phyloP scores from a whole-genome alignment of 108 stramenopile species.

The Schizochytrium sp. region DNA sequence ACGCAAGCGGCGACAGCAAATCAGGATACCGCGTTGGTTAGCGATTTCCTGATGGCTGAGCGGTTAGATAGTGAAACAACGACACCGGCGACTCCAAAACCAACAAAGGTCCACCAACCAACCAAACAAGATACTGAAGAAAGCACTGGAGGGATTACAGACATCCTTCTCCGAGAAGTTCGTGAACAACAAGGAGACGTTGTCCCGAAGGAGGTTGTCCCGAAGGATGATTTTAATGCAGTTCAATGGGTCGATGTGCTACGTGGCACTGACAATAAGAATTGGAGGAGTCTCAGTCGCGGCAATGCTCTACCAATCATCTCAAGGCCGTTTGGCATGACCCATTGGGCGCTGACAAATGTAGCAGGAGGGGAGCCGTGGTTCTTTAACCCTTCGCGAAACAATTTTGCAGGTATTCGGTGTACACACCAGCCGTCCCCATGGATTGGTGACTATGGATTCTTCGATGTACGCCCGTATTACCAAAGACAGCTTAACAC shows the following conservation, averaged over 20 bases:
- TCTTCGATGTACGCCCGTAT: constrained; percentile 2
- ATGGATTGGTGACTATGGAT: constrained; percentile 70
- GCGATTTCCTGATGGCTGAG: too few relatives aligned
- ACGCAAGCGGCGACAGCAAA: too few relatives aligned
- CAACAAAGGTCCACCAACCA: too few relatives aligned
- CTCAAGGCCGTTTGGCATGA: constrained; percentile 57
- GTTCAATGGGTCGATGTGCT: constrained; percentile 35
- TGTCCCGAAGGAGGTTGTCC: not conserved
- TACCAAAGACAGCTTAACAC: not conserved
- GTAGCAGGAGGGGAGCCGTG: not conserved
- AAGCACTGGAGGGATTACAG: too few relatives aligned
- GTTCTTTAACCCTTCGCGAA: constrained; percentile 11
- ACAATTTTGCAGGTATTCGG: constrained; percentile 45
- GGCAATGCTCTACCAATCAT: constrained; percentile 56
- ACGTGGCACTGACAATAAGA: constrained; percentile 49
- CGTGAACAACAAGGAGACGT: not conserved
- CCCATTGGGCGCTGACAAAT: constrained; percentile 54
- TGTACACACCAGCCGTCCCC: constrained; percentile 68
- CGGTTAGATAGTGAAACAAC: too few relatives aligned
- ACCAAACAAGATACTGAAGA: too few relatives aligned
- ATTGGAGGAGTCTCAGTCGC: constrained; percentile 14
- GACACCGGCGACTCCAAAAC: too few relatives aligned
- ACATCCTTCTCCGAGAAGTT: not conserved
- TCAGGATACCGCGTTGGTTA: too few relatives aligned
- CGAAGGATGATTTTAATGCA: not conserved